Conservation (phyloP, 257 asterid genomes). For the Mitragyna speciosa region DNA sequence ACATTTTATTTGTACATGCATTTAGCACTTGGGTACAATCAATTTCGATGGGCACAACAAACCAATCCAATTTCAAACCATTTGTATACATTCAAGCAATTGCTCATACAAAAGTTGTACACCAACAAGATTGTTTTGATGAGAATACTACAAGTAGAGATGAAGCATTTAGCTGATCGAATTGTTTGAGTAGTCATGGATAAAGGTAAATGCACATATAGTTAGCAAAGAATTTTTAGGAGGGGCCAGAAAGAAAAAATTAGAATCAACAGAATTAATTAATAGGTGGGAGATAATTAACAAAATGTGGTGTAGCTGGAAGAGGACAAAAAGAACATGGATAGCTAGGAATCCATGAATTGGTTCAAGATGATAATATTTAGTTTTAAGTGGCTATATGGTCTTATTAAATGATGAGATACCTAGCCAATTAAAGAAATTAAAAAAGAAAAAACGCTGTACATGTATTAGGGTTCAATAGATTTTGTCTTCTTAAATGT, state of each 20-base stretch:
- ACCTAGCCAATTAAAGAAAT: not conserved
- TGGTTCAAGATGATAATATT: not conserved
- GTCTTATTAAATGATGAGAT: not conserved
- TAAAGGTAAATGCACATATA: constrained; percentile 6
- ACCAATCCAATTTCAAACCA: not conserved
- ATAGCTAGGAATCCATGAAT: not conserved
- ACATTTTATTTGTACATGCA: constrained; percentile 3
- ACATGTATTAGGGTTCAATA: not conserved
- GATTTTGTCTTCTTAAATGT: not conserved
- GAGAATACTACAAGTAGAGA: not conserved
- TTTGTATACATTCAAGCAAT: constrained; percentile 3
- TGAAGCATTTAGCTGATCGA: not conserved
- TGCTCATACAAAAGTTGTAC: not conserved
- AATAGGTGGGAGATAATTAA: not conserved
- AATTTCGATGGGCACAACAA: not conserved
- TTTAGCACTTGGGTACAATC: not conserved
- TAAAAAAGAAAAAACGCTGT: not conserved
- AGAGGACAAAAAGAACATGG: not conserved
- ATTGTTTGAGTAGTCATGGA: not conserved
- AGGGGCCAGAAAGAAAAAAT: constrained; percentile 10
- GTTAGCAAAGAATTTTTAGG: not conserved
- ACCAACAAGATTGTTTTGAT: not conserved
- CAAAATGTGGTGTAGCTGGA: not conserved
- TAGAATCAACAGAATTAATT: not conserved
- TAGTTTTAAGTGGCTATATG: not conserved